Conservation (phyloP, 495 filamentous ascomycete genomes). For the Rhizodiscina lignyota region DNA sequence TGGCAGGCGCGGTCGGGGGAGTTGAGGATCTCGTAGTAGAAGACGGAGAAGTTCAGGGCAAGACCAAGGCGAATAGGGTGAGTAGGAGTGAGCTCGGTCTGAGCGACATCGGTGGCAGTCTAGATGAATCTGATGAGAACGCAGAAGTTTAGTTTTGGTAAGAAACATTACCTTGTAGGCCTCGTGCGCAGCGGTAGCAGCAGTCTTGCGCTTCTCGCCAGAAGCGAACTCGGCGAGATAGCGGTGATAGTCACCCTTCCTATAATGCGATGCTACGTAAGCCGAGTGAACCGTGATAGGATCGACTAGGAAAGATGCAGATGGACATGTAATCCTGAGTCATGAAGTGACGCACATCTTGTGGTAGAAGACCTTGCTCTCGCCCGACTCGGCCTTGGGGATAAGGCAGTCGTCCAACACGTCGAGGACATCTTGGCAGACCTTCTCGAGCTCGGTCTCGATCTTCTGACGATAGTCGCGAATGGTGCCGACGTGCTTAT, state of each 20-base stretch:
- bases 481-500: constrained; percentile 92
- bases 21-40: constrained; percentile 99
- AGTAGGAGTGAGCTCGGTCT: constrained; percentile 93
- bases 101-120: constrained; percentile 91
- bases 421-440: constrained; percentile 96
- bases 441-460: constrained; percentile 91
- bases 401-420: constrained; percentile 93
- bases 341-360: constrained; percentile 86
- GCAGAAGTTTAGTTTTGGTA: background rate
- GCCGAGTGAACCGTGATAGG: no score
- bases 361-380: constrained; percentile 99
- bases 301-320: no score
- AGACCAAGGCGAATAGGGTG: constrained; percentile 98
- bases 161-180: constrained; percentile 94
- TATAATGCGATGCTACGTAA: constrained; percentile 29
- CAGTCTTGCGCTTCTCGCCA: constrained; percentile 94
- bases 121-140: constrained; percentile 1
- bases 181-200: constrained; percentile 86
- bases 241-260: constrained; percentile 99
- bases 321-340: no score
- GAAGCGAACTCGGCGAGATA: constrained; percentile 97
- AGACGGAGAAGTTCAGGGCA: constrained; percentile 98
- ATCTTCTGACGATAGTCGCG: constrained; percentile 98
- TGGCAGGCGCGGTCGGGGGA: constrained; percentile 98
- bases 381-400: constrained; percentile 92